phyloP scores from a whole-genome alignment of 1,139 yeast species.

The Yamadazyma atmosphaerica region DNA sequence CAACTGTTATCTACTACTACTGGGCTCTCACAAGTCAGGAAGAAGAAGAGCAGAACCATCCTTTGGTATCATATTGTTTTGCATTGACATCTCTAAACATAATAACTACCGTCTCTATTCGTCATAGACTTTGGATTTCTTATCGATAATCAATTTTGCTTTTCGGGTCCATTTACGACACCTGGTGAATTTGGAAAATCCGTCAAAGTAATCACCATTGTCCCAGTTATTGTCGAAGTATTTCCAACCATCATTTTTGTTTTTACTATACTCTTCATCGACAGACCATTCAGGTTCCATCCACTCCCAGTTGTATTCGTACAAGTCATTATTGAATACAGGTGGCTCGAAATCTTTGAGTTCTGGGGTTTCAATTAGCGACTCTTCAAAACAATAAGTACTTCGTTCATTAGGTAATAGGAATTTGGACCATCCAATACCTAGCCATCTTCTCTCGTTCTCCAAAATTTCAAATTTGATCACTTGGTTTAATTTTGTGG shows the following conservation, averaged over 20 bases:
- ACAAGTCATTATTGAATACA: constrained; percentile 40
- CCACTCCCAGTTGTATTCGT: constrained; percentile 56
- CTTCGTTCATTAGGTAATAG: constrained; percentile 54
- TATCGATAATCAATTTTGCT: constrained; percentile 48
- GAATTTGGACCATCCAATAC: constrained; percentile 57
- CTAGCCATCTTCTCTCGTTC: constrained; percentile 63
- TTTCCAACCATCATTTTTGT: constrained; percentile 50
- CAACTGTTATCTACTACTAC: too few relatives aligned
- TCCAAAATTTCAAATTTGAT: constrained; percentile 54
- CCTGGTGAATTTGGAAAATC: constrained; percentile 52
- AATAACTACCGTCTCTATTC: constrained; percentile 10
- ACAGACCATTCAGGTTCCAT: constrained; percentile 50
- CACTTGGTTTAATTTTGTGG: constrained; percentile 45
- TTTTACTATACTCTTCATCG: constrained; percentile 40
- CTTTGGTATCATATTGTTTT: too few relatives aligned
- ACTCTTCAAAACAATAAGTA: constrained; percentile 44
- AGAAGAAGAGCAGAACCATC: too few relatives aligned
- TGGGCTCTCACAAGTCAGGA: too few relatives aligned
- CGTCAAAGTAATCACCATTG: constrained; percentile 40
- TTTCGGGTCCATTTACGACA: constrained; percentile 51
- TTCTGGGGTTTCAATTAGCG: constrained; percentile 37
- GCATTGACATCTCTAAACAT: neutral
- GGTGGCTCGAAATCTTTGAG: constrained; percentile 48
- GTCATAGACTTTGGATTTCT: constrained; percentile 30
- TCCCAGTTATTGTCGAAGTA: constrained; percentile 56